These are phyloP conservation scores for Verticillium nonalfalfae DNA, from an alignment of 2,329 filamentous ascomycete genomes.

Conservation along the genomic window DNA sequence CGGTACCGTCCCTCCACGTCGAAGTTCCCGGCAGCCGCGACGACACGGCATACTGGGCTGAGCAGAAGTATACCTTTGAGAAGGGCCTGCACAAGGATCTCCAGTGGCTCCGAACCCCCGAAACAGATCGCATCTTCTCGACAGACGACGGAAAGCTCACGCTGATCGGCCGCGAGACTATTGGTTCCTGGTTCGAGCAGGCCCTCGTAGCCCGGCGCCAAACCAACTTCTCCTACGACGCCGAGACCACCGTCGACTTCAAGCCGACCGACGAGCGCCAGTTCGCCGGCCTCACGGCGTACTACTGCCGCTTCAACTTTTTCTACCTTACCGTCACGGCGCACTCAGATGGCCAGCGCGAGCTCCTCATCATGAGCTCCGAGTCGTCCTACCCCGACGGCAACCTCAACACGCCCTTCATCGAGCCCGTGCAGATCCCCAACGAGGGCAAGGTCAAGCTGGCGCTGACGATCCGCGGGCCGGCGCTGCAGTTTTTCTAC, in stretches of 20 bases:
- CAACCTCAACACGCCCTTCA: conserved; percentile 34
- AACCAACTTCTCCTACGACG: conserved; percentile 54
- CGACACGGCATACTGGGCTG: conserved; percentile 42
- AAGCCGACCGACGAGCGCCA: conserved; percentile 50
- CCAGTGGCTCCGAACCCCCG: conserved; percentile 51
- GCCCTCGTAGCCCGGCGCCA: conserved; percentile 48
- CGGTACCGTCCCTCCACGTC: conserved; percentile 45
- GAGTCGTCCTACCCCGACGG: conserved; percentile 50
- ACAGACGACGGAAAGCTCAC: conserved; percentile 32
- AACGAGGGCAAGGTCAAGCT: conserved; percentile 48
- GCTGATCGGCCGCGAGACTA: conserved; percentile 42
- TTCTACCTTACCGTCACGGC: conserved; percentile 57
- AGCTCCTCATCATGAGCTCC: conserved; percentile 50
- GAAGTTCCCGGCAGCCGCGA: conserved; percentile 42
- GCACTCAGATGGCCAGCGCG: conserved; percentile 46
- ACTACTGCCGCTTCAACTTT: conserved; percentile 60
- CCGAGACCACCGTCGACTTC: conserved; percentile 49
- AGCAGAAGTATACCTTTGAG: conserved; percentile 40
- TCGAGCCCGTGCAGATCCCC: conserved; percentile 40
- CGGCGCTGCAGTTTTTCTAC: conserved; percentile 50
- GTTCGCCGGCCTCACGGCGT: conserved; percentile 54
- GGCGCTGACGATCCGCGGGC: conserved; percentile 43
- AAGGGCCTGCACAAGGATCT: conserved; percentile 42
- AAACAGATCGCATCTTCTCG: conserved; percentile 45
- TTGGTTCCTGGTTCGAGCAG: conserved; percentile 55